A percentile compares a stretch with the other conserved stretches of the same genome.
Evolutionary conservation across 1,139 yeast genomes (phyloP).

Genomic region (Yamadazyma aaseri): DNA sequence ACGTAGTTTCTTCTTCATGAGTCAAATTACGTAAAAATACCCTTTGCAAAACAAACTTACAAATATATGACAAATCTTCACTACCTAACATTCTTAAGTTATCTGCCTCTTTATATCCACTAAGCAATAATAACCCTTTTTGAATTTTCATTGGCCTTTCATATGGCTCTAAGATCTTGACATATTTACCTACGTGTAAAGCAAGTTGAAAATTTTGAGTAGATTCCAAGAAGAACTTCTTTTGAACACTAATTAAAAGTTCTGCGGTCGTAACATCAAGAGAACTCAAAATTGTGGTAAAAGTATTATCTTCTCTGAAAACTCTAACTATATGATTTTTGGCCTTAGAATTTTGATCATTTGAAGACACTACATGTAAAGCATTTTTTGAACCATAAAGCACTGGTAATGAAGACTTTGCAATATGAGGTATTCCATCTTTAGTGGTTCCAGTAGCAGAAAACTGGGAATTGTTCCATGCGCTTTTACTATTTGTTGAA

Average conservation of each 20-base stretch:
- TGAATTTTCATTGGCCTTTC: slow-evolving; percentile 82
- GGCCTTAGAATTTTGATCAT: slow-evolving; percentile 23
- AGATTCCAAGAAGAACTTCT: slow-evolving; percentile 73
- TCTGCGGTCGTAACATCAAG: slow-evolving; percentile 77
- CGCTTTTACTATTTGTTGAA: neutral
- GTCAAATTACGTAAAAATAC: slow-evolving; percentile 68
- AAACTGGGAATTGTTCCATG: slow-evolving; percentile 4
- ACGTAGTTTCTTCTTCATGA: slow-evolving; percentile 61
- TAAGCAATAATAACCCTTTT: slow-evolving; percentile 64
- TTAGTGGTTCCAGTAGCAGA: neutral
- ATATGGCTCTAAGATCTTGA: slow-evolving; percentile 67
- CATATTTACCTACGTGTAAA: slow-evolving; percentile 75
- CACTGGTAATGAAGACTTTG: slow-evolving; percentile 24
- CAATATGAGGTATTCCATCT: slow-evolving; percentile 3
- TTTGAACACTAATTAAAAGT: slow-evolving; percentile 62
- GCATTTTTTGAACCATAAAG: slow-evolving; percentile 36
- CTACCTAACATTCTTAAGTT: slow-evolving; percentile 77
- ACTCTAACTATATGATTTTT: slow-evolving; percentile 62
- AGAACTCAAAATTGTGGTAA: slow-evolving; percentile 75
- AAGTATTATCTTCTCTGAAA: slow-evolving; percentile 77
- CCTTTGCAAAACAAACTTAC: slow-evolving; percentile 79
- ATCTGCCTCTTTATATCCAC: slow-evolving; percentile 81
- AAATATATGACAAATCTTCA: slow-evolving; percentile 82
- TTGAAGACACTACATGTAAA: slow-evolving; percentile 22
- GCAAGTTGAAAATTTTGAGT: slow-evolving; percentile 74